A percentile compares a stretch with the other conserved stretches of the same genome.
Evolutionary conservation across 805 yeast species (phyloP).

Genomic region (Pichia eremophila): DNA sequence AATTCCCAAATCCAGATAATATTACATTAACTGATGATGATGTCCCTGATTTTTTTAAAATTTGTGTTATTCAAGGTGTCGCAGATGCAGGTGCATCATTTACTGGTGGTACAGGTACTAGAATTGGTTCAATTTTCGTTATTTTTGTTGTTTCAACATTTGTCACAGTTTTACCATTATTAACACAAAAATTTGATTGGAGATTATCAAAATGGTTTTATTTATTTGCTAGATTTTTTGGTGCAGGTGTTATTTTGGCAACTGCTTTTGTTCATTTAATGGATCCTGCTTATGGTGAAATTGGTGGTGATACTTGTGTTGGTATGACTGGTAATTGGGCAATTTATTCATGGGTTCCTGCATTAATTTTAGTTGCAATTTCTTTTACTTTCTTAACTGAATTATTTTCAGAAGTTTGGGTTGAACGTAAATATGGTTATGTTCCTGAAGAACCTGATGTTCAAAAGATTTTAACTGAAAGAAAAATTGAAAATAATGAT

Average conservation of each 20-base stretch:
- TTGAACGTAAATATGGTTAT: slow-evolving; percentile 24
- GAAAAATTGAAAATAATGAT: slow-evolving; percentile 17
- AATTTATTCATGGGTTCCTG: slow-evolving; percentile 42
- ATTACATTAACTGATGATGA: slow-evolving; percentile 8
- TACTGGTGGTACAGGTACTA: slow-evolving; percentile 22
- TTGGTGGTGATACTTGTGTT: slow-evolving; percentile 39
- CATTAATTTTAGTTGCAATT: slow-evolving; percentile 36
- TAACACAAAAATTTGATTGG: slow-evolving; percentile 44
- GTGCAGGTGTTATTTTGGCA: slow-evolving; percentile 75
- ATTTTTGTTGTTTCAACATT: slow-evolving; percentile 43
- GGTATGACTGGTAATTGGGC: slow-evolving; percentile 52
- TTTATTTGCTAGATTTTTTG: slow-evolving; percentile 58
- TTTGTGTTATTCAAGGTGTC: slow-evolving; percentile 15
- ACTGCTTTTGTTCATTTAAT: slow-evolving; percentile 68
- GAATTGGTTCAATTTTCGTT: slow-evolving; percentile 55
- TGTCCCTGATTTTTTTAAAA: slow-evolving; percentile 14
- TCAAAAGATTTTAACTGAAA: slow-evolving; percentile 19
- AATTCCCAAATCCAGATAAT: slow-evolving; percentile 6
- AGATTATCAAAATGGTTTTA: slow-evolving; percentile 48
- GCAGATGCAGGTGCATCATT: slow-evolving; percentile 13
- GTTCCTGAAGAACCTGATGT: slow-evolving; percentile 10
- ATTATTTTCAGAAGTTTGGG: slow-evolving; percentile 31
- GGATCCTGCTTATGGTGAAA: slow-evolving; percentile 52
- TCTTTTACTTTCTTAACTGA: slow-evolving; percentile 38
- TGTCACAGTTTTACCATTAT: slow-evolving; percentile 48